A percentile compares a stretch with the other conserved stretches of the same genome.
phyloP scores from a whole-genome alignment of 306 rosid genomes.

The Gynostemma pentaphyllum region DNA sequence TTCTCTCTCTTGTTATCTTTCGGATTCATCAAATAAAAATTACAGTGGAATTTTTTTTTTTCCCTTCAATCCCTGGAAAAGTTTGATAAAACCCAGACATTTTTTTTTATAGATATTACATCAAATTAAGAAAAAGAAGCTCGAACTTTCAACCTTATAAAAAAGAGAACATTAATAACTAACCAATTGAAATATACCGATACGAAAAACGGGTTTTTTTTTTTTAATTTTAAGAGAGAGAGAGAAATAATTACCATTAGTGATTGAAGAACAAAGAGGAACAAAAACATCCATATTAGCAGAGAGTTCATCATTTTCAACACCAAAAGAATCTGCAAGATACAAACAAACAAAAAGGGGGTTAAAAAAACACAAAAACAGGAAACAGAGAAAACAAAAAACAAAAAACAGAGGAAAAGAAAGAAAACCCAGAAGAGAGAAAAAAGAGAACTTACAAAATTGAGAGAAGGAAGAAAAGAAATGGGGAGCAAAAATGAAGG shows the following conservation, averaged over 20 bases:
- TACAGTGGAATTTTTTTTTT: not conserved
- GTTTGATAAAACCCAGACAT: too few species aligned
- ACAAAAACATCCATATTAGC: constrained; percentile 21
- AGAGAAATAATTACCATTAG: constrained; percentile 33
- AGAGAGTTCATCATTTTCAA: constrained; percentile 24
- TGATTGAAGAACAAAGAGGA: constrained; percentile 43
- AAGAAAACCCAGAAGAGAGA: not conserved
- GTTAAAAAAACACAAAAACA: constrained; percentile 2
- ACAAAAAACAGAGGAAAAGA: not conserved
- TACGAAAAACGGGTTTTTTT: too few species aligned
- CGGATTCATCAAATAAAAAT: not conserved
- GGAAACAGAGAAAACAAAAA: too few species aligned
- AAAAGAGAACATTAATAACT: too few species aligned
- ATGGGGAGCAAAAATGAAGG: constrained; percentile 37
- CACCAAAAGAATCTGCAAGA: constrained; percentile 36
- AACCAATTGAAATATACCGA: too few species aligned
- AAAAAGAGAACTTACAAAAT: constrained; percentile 16
- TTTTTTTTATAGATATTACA: too few species aligned
- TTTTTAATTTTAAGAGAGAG: too few species aligned
- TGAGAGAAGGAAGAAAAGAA: constrained; percentile 31
- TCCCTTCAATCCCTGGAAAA: too few species aligned
- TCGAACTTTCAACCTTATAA: too few species aligned
- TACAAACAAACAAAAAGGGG: not conserved
- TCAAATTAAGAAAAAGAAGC: not conserved
- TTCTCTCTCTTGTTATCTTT: not conserved